A percentile compares a stretch with the other conserved stretches of the same genome.
phyloP scores from a whole-genome alignment of 805 yeast genomes.

The Hanseniaspora lachancei region DNA sequence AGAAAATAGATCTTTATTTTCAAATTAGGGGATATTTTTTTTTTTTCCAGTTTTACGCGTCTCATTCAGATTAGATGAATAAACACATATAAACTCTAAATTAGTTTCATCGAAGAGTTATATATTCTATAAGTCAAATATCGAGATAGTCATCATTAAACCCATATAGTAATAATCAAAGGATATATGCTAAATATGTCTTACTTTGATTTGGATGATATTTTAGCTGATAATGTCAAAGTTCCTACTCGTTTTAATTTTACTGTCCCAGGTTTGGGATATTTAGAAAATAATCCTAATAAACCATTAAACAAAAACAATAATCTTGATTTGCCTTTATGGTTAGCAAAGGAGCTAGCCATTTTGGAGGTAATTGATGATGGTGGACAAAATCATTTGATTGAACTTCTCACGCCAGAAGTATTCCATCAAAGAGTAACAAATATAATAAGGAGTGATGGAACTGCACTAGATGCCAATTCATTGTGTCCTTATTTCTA shows the following conservation, averaged over 20 bases:
- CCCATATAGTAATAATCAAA: neutral
- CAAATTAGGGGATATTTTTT: too few species aligned
- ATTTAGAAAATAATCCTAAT: conserved; percentile 66
- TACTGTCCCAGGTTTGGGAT: conserved; percentile 77
- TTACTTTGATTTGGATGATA: conserved; percentile 68
- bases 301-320: conserved; percentile 41
- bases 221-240: conserved; percentile 55
- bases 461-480: conserved; percentile 54
- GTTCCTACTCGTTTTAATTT: conserved; percentile 70
- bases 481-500: conserved; percentile 55
- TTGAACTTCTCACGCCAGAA: conserved; percentile 60
- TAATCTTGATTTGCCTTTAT: conserved; percentile 66
- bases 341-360: conserved; percentile 78
- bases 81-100: too few species aligned
- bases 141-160: neutral
- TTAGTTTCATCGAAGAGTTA: too few species aligned
- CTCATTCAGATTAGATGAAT: neutral
- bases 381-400: conserved; percentile 30
- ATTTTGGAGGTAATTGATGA: conserved; percentile 28
- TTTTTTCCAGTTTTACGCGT: too few species aligned
- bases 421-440: conserved; percentile 50
- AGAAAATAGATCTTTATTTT: too few species aligned
- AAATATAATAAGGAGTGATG: conserved; percentile 70
- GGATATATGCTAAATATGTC: conserved; percentile 20
- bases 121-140: neutral